Base-by-base conservation (phyloP, 2,329 filamentous ascomycete species). In the Cordyceps farinosa region DNA sequence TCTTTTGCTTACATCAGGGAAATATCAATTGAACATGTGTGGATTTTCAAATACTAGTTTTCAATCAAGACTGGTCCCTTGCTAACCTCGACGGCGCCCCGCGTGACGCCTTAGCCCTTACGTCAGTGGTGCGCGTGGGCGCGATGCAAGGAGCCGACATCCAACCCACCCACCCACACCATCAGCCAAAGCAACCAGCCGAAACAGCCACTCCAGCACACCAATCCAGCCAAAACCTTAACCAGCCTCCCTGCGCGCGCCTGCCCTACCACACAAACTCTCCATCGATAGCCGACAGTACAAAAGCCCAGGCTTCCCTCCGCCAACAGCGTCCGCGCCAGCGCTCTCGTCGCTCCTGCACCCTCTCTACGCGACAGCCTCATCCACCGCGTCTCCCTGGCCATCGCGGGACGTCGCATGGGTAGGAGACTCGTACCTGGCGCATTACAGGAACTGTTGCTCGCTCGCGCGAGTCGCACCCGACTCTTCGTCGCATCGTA, bases 351-450 rank as follows among this genome's bases (percentile, higher is more conserved):
- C 44, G 44, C 55, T 58, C 44, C 44, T n/a, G 22, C 55, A 50
- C 42, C 42, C 40, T 36, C 55, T 29, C 55, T 36, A 17, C 55
- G 44, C 55, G 44, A 58, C 55, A 48, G 22, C 32, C 22, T 38
- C 32, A 13, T 58, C 55, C 44, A 13, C 7, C 32, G 44, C 50
- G 50, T 29, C 50, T 54, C 50, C 40, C 59, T 61, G 50, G 50
- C 30, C 59, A 48, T 61, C 59, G 30, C 30, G 59, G 48, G 59
- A 45, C 59, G 50, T 38, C 15, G 36, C n/a, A 34, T 54, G 50
- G 50, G 30, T 40, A 44, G 36, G 30, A 38, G 7, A 15, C 30
- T 53, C 32, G 17, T 34, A 22, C 30, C 22, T 27, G 44, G 15
- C 29, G 15, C 27, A 44, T 54, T 42, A 15, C 6, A 44, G 36